Conservation (phyloP, 306 rosid genomes). For the Lathyrus aphaca region DNA sequence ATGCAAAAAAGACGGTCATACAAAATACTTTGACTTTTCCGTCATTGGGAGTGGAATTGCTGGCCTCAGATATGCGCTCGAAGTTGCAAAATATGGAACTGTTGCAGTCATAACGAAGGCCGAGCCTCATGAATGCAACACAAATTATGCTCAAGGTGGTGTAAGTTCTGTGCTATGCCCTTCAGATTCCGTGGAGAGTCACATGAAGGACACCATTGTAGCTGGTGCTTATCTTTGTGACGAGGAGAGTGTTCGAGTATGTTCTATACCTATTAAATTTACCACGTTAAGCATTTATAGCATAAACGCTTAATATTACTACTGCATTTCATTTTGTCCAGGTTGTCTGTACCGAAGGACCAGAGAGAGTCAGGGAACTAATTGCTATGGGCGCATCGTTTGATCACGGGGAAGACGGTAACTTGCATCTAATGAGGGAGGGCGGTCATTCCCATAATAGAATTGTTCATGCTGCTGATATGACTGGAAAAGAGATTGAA, state of each 20-base stretch:
- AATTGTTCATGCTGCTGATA: constrained; percentile 94
- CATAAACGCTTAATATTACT: neutral
- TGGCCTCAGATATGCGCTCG: constrained; percentile 92
- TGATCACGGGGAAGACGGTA: constrained; percentile 93
- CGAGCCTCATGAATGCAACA: constrained; percentile 96
- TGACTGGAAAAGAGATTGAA: constrained; percentile 96
- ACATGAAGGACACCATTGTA: constrained; percentile 88
- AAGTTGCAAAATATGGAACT: constrained; percentile 85
- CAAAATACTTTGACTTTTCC: constrained; percentile 76
- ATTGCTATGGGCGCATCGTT: constrained; percentile 94
- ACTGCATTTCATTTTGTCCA: constrained; percentile 44
- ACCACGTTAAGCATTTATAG: neutral
- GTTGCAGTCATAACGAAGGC: constrained; percentile 97
- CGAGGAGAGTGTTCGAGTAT: constrained; percentile 89
- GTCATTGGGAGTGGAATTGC: constrained; percentile 95
- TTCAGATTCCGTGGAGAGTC: constrained; percentile 94
- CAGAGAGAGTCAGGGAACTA: constrained; percentile 86
- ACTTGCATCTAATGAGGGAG: constrained; percentile 85
- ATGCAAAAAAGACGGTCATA: constrained; percentile 57
- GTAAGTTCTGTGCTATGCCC: constrained; percentile 93
- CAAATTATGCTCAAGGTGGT: constrained; percentile 99
- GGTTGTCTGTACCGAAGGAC: constrained; percentile 99
- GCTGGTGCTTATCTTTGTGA: constrained; percentile 96
- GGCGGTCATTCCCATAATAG: constrained; percentile 95
- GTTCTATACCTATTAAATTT: constrained; percentile 40